Evolutionary conservation across 148 eudicot species (phyloP).

Genomic region (Rhododendron molle): DNA sequence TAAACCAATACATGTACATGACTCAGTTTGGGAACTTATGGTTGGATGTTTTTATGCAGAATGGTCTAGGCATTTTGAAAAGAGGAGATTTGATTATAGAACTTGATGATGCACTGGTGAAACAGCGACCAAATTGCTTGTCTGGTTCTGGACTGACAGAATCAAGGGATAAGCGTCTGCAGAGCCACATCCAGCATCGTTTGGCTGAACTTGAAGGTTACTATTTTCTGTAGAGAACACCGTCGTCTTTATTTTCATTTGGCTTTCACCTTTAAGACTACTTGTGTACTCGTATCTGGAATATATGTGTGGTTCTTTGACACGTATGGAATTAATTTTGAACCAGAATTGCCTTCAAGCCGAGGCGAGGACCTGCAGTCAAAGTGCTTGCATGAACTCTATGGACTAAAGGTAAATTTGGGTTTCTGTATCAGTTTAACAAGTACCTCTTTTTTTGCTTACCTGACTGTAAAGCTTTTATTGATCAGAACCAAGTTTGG

Average conservation of each 20-base stretch:
- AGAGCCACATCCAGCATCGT: slow-evolving; percentile 65
- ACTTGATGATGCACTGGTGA: slow-evolving; percentile 76
- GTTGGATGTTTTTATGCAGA: slow-evolving; percentile 33
- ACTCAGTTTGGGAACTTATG: background rate
- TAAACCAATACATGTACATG: background rate
- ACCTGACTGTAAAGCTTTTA: background rate
- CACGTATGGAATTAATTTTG: slow-evolving; percentile 11
- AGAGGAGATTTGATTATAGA: slow-evolving; percentile 72
- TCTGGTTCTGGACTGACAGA: slow-evolving; percentile 53
- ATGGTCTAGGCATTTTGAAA: slow-evolving; percentile 35
- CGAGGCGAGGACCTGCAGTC: slow-evolving; percentile 95
- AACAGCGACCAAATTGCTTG: slow-evolving; percentile 63
- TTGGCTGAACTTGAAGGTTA: slow-evolving; percentile 87
- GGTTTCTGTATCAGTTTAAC: background rate
- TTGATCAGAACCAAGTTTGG: background rate
- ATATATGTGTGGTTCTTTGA: background rate
- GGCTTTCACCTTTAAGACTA: background rate
- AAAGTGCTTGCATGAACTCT: slow-evolving; percentile 97
- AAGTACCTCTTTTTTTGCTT: background rate
- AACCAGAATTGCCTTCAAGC: slow-evolving; percentile 85
- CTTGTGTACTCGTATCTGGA: background rate
- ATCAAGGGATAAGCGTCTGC: slow-evolving; percentile 54
- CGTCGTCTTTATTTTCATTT: background rate
- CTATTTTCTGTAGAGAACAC: slow-evolving; percentile 7
- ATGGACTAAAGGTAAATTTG: slow-evolving; percentile 82